Evolutionary conservation across 306 rosid genomes (phyloP), one percentile per base, ranked within the genome.

Genomic region (Inga laurina): DNA sequence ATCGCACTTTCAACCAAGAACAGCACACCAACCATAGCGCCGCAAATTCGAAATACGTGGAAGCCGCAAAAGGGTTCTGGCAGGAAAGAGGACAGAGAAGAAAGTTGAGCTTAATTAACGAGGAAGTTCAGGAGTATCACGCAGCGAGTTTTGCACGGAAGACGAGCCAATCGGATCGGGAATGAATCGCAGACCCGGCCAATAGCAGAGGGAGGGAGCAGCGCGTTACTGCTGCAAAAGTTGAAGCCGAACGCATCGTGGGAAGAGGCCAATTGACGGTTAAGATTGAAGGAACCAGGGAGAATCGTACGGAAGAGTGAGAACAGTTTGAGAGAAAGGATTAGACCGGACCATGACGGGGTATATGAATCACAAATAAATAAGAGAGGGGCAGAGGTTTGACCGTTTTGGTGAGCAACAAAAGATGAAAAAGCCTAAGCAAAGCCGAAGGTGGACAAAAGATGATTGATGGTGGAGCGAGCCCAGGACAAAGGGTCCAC

Each of bases 231-330:
- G 69, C 30, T 27, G 78, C 46, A 46, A 51, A 41, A 49, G 44
- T 1, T 19, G 64, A 49, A 70, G 37, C 14, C 11, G 64, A 49
- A 48, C 62, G 46, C 80, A 79, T 54, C 34, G 74, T 51, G 11
- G 54, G 59, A 21, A 4, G 74, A 22, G 13, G 4, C 24, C 15
- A 84, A 77, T 18, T 21, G 75, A 88, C 76, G 93, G 88, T 81
- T 18, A 70, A 80, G 87, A 88, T 80, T 78, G 82, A 0, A 48
- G 46, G 85, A 13, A 24, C 2, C 1, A 0, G 30, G 11, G 35
- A 49, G 44, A 16, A 88, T 88, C 88, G 51, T n/a, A 86, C 85
- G 89, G 70, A 86, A 57, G 54, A 74, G 80, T 49, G 79, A 87
- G 54, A 44, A 71, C 82, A 81, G 83, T 68, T 84, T 81, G 72